Evolutionary conservation across 2,329 filamentous ascomycete genomes (phyloP).

Genomic region (Xylaria sp.): DNA sequence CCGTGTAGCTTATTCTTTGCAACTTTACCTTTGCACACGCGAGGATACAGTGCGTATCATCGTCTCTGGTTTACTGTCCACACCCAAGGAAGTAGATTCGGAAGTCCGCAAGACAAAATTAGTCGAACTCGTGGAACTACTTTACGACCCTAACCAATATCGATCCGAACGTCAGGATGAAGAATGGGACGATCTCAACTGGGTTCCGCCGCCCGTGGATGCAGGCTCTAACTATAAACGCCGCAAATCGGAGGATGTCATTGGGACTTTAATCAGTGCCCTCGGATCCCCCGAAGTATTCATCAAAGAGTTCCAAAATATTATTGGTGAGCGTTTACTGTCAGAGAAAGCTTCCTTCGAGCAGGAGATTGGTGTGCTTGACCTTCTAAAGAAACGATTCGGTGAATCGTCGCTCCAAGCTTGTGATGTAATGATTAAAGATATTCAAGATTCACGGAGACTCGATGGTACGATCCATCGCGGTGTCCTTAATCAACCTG

Average conservation of each 20-base stretch:
- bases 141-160: conserved; percentile 69
- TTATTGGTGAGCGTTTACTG: conserved; percentile 84
- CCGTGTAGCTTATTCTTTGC: conserved; percentile 76
- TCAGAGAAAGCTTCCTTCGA: conserved; percentile 74
- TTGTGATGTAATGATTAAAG: conserved; percentile 97
- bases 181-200: conserved; percentile 90
- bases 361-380: conserved; percentile 83
- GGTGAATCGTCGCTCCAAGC: conserved; percentile 87
- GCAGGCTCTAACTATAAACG: conserved; percentile 92
- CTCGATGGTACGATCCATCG: conserved; percentile 75
- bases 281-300: conserved; percentile 92
- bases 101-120: conserved; percentile 62
- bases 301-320: conserved; percentile 90
- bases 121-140: conserved; percentile 72
- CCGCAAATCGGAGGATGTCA: conserved; percentile 88
- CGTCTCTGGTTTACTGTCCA: conserved; percentile 76
- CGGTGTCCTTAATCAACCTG: conserved; percentile 45
- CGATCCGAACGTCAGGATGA: conserved; percentile 65
- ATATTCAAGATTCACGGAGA: conserved; percentile 83
- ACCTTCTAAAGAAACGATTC: conserved; percentile 87
- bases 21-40: conserved; percentile 78
- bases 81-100: conserved; percentile 59
- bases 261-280: conserved; percentile 87
- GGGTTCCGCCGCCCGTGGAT: conserved; percentile 92
- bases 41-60: conserved; percentile 83